Evolutionary conservation across 164 flowering plant genomes (phyloP).

Genomic region (Cinnamomum chago): DNA sequence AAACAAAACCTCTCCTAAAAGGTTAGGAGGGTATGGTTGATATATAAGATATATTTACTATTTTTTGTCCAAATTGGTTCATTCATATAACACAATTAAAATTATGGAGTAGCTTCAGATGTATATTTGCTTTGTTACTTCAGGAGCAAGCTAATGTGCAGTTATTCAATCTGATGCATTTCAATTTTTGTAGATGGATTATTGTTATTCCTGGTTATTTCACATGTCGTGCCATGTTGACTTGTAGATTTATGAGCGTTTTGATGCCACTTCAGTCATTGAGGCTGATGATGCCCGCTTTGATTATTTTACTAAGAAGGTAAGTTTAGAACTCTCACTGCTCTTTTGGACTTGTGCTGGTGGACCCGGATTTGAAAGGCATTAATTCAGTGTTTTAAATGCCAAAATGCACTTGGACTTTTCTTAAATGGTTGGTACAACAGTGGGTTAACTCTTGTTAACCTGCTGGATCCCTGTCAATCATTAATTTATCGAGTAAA

Average conservation of each 20-base stretch:
- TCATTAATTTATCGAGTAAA: no score
- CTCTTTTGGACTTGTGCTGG: background rate
- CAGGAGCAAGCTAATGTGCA: background rate
- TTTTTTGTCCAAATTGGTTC: no score
- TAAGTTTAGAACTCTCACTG: conserved; percentile 11
- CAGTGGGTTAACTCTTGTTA: no score
- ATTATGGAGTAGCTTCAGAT: background rate
- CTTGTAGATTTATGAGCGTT: conserved; percentile 72
- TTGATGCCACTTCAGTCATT: conserved; percentile 49
- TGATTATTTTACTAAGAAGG: conserved; percentile 74
- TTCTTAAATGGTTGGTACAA: no score
- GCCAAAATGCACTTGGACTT: background rate
- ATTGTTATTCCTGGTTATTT: background rate
- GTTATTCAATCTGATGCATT: background rate
- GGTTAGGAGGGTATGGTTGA: background rate
- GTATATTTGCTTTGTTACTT: background rate
- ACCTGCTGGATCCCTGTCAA: no score
- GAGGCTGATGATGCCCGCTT: conserved; percentile 78
- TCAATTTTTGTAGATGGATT: background rate
- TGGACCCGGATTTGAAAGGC: background rate
- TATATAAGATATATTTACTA: background rate
- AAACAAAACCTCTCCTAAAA: background rate
- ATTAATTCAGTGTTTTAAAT: background rate
- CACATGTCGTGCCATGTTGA: background rate
- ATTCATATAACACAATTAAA: background rate